phyloP scores from a whole-genome alignment of 176 grass and related monocot genomes.

The Triticum aestivum region IWGSC_CS_RefSeq_v2.1 NC_057795.1:645744521-645745020 shows the following conservation, averaged over 20 bases:
- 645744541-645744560: too few relatives aligned
- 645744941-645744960: slow-evolving; percentile 37
- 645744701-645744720: slow-evolving; percentile 25
- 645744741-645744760: slow-evolving; percentile 19
- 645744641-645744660: background rate
- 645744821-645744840: slow-evolving; percentile 16
- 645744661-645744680: background rate
- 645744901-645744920: slow-evolving; percentile 11
- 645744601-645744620: too few relatives aligned
- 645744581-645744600: too few relatives aligned
- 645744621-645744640: slow-evolving; percentile 1
- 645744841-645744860: background rate
- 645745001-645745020: background rate
- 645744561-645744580: too few relatives aligned
- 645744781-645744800: slow-evolving; percentile 38
- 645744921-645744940: slow-evolving; percentile 24
- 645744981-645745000: background rate
- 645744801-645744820: background rate
- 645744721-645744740: background rate
- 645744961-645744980: slow-evolving; percentile 13
- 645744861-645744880: slow-evolving; percentile 24
- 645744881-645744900: slow-evolving; percentile 14
- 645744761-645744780: slow-evolving; percentile 57
- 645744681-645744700: slow-evolving; percentile 24
- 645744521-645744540: too few relatives aligned